Evolutionary conservation across 768 basidiomycete species (phyloP).

Genomic region (Kwoniella heveanensis): DNA sequence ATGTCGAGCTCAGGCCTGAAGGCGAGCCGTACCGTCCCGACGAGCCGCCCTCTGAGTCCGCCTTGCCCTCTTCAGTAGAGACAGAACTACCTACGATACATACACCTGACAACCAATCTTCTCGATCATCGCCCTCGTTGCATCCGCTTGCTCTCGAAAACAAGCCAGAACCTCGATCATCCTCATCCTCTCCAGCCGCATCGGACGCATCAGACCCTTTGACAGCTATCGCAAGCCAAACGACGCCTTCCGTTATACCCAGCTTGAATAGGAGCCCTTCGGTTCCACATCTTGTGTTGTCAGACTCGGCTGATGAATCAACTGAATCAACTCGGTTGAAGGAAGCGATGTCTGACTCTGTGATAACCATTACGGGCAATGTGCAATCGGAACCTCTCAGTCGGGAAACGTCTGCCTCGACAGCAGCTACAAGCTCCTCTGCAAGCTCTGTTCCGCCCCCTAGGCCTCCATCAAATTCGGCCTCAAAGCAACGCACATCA

Average conservation of each 20-base stretch:
- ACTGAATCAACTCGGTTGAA: slow-evolving; percentile 32
- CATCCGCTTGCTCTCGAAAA: not conserved
- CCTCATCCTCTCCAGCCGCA: slow-evolving; percentile 1
- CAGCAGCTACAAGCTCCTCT: slow-evolving; percentile 1
- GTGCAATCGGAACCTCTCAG: not conserved
- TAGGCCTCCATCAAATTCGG: slow-evolving; percentile 5
- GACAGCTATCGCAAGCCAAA: slow-evolving; percentile 15
- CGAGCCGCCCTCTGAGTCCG: not conserved
- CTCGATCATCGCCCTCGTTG: not conserved
- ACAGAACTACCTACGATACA: slow-evolving; percentile 2
- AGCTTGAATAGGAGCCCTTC: slow-evolving; percentile 1
- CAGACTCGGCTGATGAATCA: slow-evolving; percentile 17
- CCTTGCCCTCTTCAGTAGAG: not conserved
- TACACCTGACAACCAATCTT: slow-evolving; percentile 7
- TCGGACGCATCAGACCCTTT: slow-evolving; percentile 22
- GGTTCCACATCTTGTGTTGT: slow-evolving; percentile 34
- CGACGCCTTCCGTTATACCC: slow-evolving; percentile 14
- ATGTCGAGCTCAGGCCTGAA: slow-evolving; percentile 72
- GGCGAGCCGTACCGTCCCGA: slow-evolving; percentile 46
- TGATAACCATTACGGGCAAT: slow-evolving; percentile 31
- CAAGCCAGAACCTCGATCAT: not conserved
- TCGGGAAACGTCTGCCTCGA: slow-evolving; percentile 9
- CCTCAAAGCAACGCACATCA: slow-evolving; percentile 29
- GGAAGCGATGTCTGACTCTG: slow-evolving; percentile 52
- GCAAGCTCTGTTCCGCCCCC: slow-evolving; percentile 2